Evolutionary conservation across 2,329 filamentous ascomycete species (phyloP).

Genomic region (Stylonectria norvegica): DNA sequence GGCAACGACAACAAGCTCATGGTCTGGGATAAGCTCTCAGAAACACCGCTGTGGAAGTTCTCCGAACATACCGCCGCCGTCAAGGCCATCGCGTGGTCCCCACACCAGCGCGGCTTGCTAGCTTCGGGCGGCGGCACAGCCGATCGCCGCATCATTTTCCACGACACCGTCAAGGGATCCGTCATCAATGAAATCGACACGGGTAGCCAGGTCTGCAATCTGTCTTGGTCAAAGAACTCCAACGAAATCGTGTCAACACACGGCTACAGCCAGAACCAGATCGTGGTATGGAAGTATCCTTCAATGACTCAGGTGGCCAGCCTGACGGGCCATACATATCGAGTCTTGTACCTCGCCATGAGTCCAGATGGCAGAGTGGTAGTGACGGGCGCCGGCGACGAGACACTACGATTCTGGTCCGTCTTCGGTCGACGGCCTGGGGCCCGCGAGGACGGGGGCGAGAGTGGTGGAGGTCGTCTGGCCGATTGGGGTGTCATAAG

Average conservation of each 20-base stretch:
- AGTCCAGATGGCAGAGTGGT: slow-evolving; percentile 92
- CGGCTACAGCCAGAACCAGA: slow-evolving; percentile 96
- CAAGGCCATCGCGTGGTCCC: slow-evolving; percentile 97
- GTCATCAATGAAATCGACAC: slow-evolving; percentile 89
- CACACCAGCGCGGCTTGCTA: slow-evolving; percentile 89
- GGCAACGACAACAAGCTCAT: slow-evolving; percentile 99
- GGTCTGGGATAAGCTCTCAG: slow-evolving; percentile 96
- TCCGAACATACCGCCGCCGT: slow-evolving; percentile 93
- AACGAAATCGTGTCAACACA: slow-evolving; percentile 97
- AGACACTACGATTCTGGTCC: slow-evolving; percentile 95
- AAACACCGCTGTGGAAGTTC: slow-evolving; percentile 89
- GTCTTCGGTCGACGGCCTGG: slow-evolving; percentile 83
- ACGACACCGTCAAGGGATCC: slow-evolving; percentile 84
- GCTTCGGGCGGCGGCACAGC: slow-evolving; percentile 94
- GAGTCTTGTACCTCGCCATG: slow-evolving; percentile 95
- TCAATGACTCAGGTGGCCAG: slow-evolving; percentile 96
- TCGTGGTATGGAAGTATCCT: slow-evolving; percentile 99
- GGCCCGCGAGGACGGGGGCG: slow-evolving; percentile 65
- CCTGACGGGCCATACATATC: slow-evolving; percentile 92
- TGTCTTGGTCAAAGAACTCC: slow-evolving; percentile 95
- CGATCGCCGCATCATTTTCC: slow-evolving; percentile 95
- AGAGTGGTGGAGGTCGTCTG: slow-evolving; percentile 57
- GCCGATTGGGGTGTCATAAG: slow-evolving; percentile 83
- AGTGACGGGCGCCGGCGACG: slow-evolving; percentile 93
- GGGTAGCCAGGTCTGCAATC: slow-evolving; percentile 96